Evolutionary conservation across 2,329 filamentous ascomycete genomes (phyloP).

Genomic region (Fusarium annulatum): DNA sequence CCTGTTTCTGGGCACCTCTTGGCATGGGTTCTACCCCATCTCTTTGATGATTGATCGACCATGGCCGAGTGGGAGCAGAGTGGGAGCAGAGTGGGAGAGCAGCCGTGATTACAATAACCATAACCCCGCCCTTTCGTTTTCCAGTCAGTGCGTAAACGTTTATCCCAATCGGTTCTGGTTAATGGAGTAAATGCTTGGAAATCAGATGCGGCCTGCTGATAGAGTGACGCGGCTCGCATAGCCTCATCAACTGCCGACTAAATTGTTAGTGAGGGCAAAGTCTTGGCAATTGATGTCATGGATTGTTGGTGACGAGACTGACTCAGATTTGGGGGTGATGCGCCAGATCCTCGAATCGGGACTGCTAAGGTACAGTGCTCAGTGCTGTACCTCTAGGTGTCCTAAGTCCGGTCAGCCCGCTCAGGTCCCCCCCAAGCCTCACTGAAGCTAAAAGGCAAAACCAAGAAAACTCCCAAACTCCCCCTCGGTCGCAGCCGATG

Average conservation of each 20-base stretch:
- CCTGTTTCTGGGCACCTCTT: neutral
- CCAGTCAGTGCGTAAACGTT: neutral
- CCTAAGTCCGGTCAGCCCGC: neutral
- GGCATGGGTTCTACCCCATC: neutral
- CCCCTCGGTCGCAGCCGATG: neutral
- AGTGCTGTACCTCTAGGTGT: neutral
- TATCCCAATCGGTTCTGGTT: neutral
- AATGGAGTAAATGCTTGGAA: slow-evolving; percentile 1
- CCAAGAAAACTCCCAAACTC: too few species aligned
- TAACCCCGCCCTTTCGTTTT: neutral
- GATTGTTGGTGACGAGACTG: neutral
- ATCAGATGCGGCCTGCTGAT: neutral
- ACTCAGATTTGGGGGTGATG: neutral
- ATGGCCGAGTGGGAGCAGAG: slow-evolving; percentile 5
- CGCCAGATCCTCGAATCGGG: neutral
- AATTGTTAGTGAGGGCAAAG: neutral
- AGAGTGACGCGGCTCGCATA: slow-evolving; percentile 4
- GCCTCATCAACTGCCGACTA: neutral
- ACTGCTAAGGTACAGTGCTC: neutral
- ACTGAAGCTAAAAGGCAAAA: neutral
- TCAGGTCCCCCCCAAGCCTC: neutral
- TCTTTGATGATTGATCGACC: neutral
- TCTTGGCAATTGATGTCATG: slow-evolving; percentile 4
- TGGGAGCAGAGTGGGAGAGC: slow-evolving; percentile 1
- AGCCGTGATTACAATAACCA: neutral